Evolutionary conservation across 2,329 filamentous ascomycete species (phyloP), one percentile per base, ranked within the genome.

Genomic region (Fusarium lyarnte): DNA sequence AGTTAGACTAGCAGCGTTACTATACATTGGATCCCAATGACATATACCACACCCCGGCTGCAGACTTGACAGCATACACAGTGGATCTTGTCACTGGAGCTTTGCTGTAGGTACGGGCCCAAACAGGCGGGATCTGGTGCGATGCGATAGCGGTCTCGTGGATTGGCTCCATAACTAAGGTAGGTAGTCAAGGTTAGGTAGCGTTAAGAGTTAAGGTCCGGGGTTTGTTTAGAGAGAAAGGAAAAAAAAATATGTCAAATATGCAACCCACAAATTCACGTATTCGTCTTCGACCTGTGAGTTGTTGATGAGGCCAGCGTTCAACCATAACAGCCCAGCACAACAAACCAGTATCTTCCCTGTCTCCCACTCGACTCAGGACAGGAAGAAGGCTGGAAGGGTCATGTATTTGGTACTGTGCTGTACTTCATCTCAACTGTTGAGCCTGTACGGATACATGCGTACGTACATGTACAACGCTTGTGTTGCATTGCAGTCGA

Each of bases 71-170:
- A 71, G 57, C 70, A 60, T 46, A 58, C 42, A 46, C 60, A 43
- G 63, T 66, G 63, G 63, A 66, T 57, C 43, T 31, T 21, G 41
- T 36, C 36, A 25, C 35, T 60, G 57, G 69, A 63, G 62, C 62
- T 33, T 51, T 59, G 45, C 68, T 76, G 66, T 74, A 74, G 73
- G 72, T 76, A 77, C 74, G 61, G 74, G 63, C 75, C 75, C 75
- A 77, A 72, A 70, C 74, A 58, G 71, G 65, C 74, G 75, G 75
- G 73, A 77, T 74, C 74, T 76, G 69, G 69, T 76, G 73, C 75
- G 67, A 69, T 66, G 59, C 73, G 67, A 69, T 65, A 59, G 67
- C 70, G 55, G 73, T 73, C 69, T 71, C 63, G 60, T 58, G 66
- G 58, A 41, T 63, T 65, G 49, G 63, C 43, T 42, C 61, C 63